Evolutionary conservation across 2,329 filamentous ascomycete genomes (phyloP).

Genomic region (Aspergillus neotritici): DNA sequence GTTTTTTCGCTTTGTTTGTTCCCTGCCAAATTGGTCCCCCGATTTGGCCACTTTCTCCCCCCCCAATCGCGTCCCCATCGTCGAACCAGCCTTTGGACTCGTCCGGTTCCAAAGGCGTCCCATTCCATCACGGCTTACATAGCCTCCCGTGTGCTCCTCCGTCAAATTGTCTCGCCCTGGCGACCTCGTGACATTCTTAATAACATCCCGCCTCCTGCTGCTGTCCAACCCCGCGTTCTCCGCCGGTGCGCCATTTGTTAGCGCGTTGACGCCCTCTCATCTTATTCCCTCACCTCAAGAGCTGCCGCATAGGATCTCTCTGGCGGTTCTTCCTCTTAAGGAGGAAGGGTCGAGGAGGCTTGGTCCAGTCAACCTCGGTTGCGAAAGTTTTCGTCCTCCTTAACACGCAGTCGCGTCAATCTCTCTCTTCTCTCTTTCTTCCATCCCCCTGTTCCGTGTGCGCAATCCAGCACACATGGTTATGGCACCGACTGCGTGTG

Average conservation of each 20-base stretch:
- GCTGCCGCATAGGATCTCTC: conserved; percentile 99
- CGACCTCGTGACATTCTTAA: conserved; percentile 44
- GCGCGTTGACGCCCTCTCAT: conserved; percentile 32
- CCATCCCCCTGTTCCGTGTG: conserved; percentile 19
- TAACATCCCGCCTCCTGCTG: conserved; percentile 42
- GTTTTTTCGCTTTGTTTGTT: neutral
- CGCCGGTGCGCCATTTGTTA: conserved; percentile 36
- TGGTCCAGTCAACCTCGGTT: conserved; percentile 85
- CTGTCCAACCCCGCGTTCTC: conserved; percentile 23
- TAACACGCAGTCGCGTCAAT: conserved; percentile 56
- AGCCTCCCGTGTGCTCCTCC: conserved; percentile 26
- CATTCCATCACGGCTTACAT: conserved; percentile 35
- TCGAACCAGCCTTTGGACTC: conserved; percentile 33
- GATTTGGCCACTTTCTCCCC: conserved; percentile 10
- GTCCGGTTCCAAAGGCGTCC: conserved; percentile 33
- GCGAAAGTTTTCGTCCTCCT: conserved; percentile 90
- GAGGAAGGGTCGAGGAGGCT: conserved; percentile 99
- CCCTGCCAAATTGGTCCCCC: conserved; percentile 6
- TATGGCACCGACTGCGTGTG: conserved; percentile 67
- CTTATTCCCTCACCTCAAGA: conserved; percentile 61
- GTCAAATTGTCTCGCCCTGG: conserved; percentile 42
- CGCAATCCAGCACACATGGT: conserved; percentile 45
- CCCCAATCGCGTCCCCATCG: conserved; percentile 4
- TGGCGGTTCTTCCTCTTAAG: conserved; percentile 96
- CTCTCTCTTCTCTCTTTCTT: conserved; percentile 13